Evolutionary conservation across 148 eudicot genomes (phyloP).

Genomic region (Chenopodium formosanum): DNA sequence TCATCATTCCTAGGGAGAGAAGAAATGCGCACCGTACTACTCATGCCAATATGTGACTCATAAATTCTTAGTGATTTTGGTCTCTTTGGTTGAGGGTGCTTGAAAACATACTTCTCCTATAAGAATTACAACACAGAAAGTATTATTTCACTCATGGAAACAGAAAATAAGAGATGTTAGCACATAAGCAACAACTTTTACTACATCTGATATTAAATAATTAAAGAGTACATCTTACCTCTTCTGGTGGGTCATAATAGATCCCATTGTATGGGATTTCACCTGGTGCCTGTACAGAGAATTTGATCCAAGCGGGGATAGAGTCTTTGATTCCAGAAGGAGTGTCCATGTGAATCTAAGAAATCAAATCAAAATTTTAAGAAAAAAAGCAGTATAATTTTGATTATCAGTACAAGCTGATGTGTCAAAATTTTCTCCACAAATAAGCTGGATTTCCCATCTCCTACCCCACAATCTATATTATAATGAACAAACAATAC

Average conservation of each 20-base stretch:
- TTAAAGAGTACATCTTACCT: conserved; percentile 47
- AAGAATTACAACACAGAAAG: conserved; percentile 20
- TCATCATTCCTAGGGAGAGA: not conserved
- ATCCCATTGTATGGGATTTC: conserved; percentile 94
- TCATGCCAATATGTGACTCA: conserved; percentile 96
- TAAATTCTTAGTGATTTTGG: conserved; percentile 92
- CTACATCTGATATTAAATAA: not conserved
- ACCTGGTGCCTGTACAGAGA: conserved; percentile 83
- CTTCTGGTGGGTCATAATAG: conserved; percentile 96
- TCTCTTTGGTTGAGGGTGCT: conserved; percentile 85
- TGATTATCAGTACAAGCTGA: too few relatives aligned
- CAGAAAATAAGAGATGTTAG: not conserved
- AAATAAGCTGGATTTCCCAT: not conserved
- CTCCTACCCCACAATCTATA: not conserved
- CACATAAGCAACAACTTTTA: conserved; percentile 9
- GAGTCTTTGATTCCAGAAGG: conserved; percentile 97
- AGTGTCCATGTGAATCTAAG: conserved; percentile 96
- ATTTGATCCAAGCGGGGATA: conserved; percentile 98
- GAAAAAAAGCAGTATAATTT: not conserved
- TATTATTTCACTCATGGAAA: conserved; percentile 3
- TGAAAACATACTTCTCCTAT: conserved; percentile 81
- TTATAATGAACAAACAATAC: not conserved
- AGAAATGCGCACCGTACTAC: conserved; percentile 74
- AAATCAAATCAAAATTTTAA: conserved; percentile 3
- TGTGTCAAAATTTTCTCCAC: not conserved